Percentiles rank a stretch among this genome's conserved stretches.
Evolutionary conservation across 768 basidiomycete species (phyloP).

Genomic region (Dentipellis sp.): DNA sequence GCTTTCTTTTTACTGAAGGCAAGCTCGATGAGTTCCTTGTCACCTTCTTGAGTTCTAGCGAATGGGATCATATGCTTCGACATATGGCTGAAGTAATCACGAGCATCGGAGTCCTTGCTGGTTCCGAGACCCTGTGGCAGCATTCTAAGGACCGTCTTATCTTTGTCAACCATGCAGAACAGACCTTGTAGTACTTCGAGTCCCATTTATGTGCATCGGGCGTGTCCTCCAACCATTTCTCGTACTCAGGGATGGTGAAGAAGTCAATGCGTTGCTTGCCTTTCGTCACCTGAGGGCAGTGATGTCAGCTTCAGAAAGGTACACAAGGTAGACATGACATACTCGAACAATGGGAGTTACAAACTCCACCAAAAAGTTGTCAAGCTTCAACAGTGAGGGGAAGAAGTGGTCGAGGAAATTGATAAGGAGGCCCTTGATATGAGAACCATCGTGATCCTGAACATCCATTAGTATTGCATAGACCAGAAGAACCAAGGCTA

Average conservation of each 20-base stretch:
- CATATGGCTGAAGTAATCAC: conserved; percentile 90
- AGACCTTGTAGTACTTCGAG: conserved; percentile 94
- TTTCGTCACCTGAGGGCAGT: conserved; percentile 53
- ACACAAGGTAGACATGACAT: conserved; percentile 16
- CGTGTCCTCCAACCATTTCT: conserved; percentile 80
- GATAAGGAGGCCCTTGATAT: conserved; percentile 98
- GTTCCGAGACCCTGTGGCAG: conserved; percentile 83
- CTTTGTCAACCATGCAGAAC: conserved; percentile 14
- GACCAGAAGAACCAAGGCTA: neutral
- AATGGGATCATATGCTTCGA: conserved; percentile 93
- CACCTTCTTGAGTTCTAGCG: conserved; percentile 67
- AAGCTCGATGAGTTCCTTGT: conserved; percentile 86
- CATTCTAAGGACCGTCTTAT: neutral
- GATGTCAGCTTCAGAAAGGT: neutral
- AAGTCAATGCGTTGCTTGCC: conserved; percentile 76
- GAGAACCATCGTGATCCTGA: conserved; percentile 99
- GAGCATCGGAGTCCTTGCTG: conserved; percentile 80
- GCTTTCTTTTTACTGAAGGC: conserved; percentile 99
- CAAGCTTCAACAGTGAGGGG: conserved; percentile 85
- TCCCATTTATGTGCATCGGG: conserved; percentile 75
- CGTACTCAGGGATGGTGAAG: conserved; percentile 96
- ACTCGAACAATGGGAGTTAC: conserved; percentile 97
- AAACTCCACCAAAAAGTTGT: conserved; percentile 93
- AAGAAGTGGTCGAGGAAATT: conserved; percentile 97
- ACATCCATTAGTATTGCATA: neutral